Evolutionary conservation across 768 basidiomycete species (phyloP).

Genomic region (Jaapia argillacea): DNA sequence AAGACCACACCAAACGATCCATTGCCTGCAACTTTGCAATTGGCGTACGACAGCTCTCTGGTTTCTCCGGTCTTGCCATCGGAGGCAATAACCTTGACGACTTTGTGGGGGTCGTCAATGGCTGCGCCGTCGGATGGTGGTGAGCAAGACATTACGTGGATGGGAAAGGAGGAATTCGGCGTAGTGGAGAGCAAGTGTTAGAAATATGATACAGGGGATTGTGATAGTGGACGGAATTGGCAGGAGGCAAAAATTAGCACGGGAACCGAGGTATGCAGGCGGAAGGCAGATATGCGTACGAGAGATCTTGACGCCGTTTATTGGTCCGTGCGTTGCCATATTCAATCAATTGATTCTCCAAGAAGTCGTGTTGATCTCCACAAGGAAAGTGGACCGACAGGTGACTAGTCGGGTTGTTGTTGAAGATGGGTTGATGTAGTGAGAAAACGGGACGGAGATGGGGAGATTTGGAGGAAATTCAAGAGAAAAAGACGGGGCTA

Average conservation of each 20-base stretch:
- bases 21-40: conserved; percentile 97
- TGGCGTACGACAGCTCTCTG: conserved; percentile 86
- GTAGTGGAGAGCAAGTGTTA: conserved; percentile 7
- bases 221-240: conserved; percentile 7
- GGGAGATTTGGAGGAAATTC: no score
- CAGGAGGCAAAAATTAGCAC: conserved; percentile 6
- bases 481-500: no score
- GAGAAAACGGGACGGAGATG: background rate
- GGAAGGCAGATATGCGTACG: conserved; percentile 37
- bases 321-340: conserved; percentile 72
- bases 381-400: background rate
- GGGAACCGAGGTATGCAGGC: conserved; percentile 1
- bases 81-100: conserved; percentile 91
- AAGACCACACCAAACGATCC: conserved; percentile 99
- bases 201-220: conserved; percentile 2
- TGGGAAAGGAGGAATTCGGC: conserved; percentile 19
- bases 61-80: conserved; percentile 91
- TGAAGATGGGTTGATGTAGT: background rate
- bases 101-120: conserved; percentile 93
- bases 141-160: conserved; percentile 15
- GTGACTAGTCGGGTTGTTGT: background rate
- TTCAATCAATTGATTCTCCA: background rate
- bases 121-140: no score
- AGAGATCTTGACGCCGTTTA: conserved; percentile 83
- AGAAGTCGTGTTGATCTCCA: background rate